phyloP scores from a whole-genome alignment of 2,329 filamentous ascomycete species.

The Penicillium decumbens region DNA sequence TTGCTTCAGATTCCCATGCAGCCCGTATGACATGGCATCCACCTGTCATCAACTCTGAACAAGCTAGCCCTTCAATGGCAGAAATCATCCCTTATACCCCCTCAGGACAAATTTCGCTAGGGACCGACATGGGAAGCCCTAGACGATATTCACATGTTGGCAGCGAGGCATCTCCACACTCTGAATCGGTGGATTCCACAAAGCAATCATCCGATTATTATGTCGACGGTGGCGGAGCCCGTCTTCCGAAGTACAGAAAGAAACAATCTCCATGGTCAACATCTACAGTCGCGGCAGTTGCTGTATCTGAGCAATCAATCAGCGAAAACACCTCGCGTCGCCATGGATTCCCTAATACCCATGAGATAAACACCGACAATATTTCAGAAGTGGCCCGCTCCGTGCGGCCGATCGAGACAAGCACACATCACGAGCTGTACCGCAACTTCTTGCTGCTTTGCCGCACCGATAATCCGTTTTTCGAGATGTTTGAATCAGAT shows the following conservation, averaged over 20 bases:
- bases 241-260: constrained; percentile 26
- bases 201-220: constrained; percentile 27
- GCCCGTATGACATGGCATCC: constrained; percentile 27
- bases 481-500: constrained; percentile 28
- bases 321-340: constrained; percentile 7
- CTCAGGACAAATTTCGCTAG: constrained; percentile 17
- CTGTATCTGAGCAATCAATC: constrained; percentile 10
- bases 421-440: constrained; percentile 29
- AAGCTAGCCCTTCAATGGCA: constrained; percentile 13
- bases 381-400: constrained; percentile 11
- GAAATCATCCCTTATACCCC: constrained; percentile 20
- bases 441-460: constrained; percentile 32
- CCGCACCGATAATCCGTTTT: constrained; percentile 28
- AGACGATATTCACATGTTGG: constrained; percentile 16
- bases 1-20: constrained; percentile 16
- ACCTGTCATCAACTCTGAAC: constrained; percentile 19
- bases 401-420: constrained; percentile 19
- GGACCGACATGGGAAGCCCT: constrained; percentile 20
- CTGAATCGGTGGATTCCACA: constrained; percentile 17
- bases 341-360: constrained; percentile 25
- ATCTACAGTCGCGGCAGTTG: constrained; percentile 9
- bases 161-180: constrained; percentile 23
- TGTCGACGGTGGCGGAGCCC: constrained; percentile 25
- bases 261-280: constrained; percentile 17
- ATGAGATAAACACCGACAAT: constrained; percentile 16